Base-by-base conservation (phyloP, 371 early-diverging fungal genomes). In the Lichtheimia ramosa region DNA sequence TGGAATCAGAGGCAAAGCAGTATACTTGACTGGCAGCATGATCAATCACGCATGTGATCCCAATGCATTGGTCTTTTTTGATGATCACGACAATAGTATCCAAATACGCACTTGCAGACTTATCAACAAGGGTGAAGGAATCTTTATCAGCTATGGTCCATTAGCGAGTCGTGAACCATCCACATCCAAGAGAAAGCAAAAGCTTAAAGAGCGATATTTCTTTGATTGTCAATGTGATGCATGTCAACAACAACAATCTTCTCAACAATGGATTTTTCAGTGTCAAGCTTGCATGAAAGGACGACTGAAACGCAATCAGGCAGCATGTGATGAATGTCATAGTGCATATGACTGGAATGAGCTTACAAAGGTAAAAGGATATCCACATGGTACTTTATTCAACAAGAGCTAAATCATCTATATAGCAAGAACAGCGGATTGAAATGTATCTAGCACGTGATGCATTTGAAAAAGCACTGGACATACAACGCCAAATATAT, bases 11-110 rank as follows among this genome's bases (percentile, higher is more conserved):
- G 76, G 76, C 12, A 64, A 60, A 41, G 73, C 66, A 0, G 43
- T 76, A 1, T 76, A 73, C 41, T 21, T 68, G n/a, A 39, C 54
- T 20, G 70, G 73, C 5, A 70, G 73, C 57, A 54, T 46, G 51
- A 48, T 76, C 10, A 76, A 76, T 46, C 76, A 76, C 50, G 39
- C 55, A 2, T 76, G 76, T 43, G 49, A 61, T 18, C 76, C 76
- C 4, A 70, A 66, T 43, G 66, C 73, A 10, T 16, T 73, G 8
- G 69, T 56, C 7, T 55, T 53, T 3, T 76, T 72, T 56, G 68
- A 68, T 14, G 56, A 27, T 4, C 27, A 56, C 18, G 42, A n/a
- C 15, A 53, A 42, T 5, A 50, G 21, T 14, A 53, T 55, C 50
- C 56, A 55, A 48, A 25, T 61, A 49, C 2, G 62, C 39, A 16